These are phyloP conservation scores for Stentor roeselii DNA, from an alignment of 73 alveolate genomes.

Conservation along the genomic window DNA sequence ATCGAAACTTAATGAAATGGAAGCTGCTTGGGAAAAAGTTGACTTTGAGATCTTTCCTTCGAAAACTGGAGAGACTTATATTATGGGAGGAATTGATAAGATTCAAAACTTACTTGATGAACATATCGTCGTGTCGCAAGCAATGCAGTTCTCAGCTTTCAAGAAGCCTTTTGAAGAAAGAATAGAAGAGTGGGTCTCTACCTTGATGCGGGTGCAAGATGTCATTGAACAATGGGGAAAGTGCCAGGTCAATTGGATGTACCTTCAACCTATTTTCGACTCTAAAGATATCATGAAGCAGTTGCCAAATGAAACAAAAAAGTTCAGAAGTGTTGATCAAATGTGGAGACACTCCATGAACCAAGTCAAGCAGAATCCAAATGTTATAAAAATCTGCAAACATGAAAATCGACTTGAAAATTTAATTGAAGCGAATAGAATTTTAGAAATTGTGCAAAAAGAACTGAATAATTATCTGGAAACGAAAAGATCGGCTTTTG, in stretches of 20 bases:
- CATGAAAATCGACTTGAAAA: conserved; percentile 96
- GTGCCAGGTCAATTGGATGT: conserved; percentile 99
- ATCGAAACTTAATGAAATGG: conserved; percentile 70
- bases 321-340: conserved; percentile 98
- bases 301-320: conserved; percentile 99
- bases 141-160: conserved; percentile 98
- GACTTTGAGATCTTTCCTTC: conserved; percentile 66
- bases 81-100: conserved; percentile 83
- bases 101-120: conserved; percentile 91
- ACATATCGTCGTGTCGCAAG: conserved; percentile 97
- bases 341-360: conserved; percentile 98
- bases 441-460: conserved; percentile 96
- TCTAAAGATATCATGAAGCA: conserved; percentile 99
- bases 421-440: conserved; percentile 96
- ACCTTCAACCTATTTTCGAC: conserved; percentile 99
- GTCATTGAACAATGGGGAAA: conserved; percentile 99
- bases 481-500: conserved; percentile 95
- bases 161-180: conserved; percentile 99
- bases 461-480: conserved; percentile 96
- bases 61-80: conserved; percentile 68
- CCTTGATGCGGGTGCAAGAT: conserved; percentile 93
- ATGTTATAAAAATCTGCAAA: conserved; percentile 85
- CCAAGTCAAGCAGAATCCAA: conserved; percentile 87
- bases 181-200: conserved; percentile 97
- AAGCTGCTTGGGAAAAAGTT: conserved; percentile 73